A percentile compares a stretch with the other conserved stretches of the same genome.
These are phyloP conservation scores for Leccinum uliginosum DNA, from an alignment of 768 basidiomycete genomes.

Conservation along the genomic window DNA sequence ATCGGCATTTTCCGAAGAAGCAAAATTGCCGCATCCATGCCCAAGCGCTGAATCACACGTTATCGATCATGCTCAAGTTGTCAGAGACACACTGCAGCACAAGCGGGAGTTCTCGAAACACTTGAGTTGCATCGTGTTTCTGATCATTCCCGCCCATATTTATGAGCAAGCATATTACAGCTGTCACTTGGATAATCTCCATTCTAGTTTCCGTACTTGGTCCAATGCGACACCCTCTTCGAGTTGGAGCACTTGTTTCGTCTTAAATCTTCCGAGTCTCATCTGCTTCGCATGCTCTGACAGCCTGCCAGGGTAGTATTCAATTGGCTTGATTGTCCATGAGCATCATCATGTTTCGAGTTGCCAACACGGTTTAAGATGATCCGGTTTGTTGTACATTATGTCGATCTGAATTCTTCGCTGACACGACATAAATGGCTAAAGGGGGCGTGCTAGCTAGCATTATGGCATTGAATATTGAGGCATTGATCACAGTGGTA, in stretches of 20 bases:
- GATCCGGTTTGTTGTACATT: too few species aligned
- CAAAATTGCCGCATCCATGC: neutral
- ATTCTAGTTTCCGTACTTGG: neutral
- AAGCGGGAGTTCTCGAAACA: constrained; percentile 45
- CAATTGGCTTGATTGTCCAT: too few species aligned
- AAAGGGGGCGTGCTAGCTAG: too few species aligned
- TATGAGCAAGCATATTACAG: neutral
- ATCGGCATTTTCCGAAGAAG: neutral
- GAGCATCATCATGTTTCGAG: too few species aligned
- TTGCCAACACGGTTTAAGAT: too few species aligned
- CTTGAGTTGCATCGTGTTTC: constrained; percentile 26
- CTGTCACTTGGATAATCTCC: too few species aligned
- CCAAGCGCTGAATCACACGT: neutral
- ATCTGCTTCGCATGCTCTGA: neutral
- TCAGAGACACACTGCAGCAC: constrained; percentile 19
- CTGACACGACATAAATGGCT: too few species aligned
- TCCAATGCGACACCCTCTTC: neutral
- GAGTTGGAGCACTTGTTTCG: neutral
- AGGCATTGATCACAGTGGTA: too few species aligned
- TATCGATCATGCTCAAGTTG: neutral
- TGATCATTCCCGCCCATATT: neutral
- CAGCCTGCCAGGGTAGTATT: too few species aligned
- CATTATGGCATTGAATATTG: too few species aligned
- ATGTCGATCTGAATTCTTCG: too few species aligned
- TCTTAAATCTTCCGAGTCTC: neutral